Conservation (phyloP, 768 basidiomycete genomes). For the Amanita exitialis region DNA sequence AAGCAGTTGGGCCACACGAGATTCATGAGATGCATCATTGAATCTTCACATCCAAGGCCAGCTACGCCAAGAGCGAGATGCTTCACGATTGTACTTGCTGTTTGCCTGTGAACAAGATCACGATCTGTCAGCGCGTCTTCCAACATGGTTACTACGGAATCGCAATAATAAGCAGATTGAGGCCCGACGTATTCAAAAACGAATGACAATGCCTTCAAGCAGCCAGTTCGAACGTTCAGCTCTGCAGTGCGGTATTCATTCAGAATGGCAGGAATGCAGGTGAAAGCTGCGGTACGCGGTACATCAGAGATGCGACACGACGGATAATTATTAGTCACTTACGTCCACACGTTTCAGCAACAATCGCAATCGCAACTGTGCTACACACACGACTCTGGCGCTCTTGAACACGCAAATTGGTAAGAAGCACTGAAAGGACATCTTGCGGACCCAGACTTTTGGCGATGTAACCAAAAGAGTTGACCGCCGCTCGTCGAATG, state of each 20-base stretch:
- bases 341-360: conserved; percentile 87
- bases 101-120: conserved; percentile 97
- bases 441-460: conserved; percentile 99
- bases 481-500: conserved; percentile 96
- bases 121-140: conserved; percentile 98
- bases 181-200: conserved; percentile 99
- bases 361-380: conserved; percentile 95
- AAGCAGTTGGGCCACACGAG: conserved; percentile 99
- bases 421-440: conserved; percentile 89
- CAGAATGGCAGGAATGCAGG: conserved; percentile 96
- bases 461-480: conserved; percentile 99
- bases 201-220: conserved; percentile 96
- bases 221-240: conserved; percentile 96
- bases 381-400: conserved; percentile 98
- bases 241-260: conserved; percentile 99
- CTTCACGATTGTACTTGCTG: conserved; percentile 96
- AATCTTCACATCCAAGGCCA: conserved; percentile 95
- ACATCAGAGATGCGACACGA: conserved; percentile 1
- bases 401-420: conserved; percentile 96
- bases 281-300: conserved; percentile 55
- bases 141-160: conserved; percentile 95
- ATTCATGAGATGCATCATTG: conserved; percentile 96
- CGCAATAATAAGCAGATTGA: conserved; percentile 93
- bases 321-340: conserved; percentile 18
- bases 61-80: conserved; percentile 95